Evolutionary conservation across 768 basidiomycete genomes (phyloP).

Genomic region (Termitomyces sp.): DNA sequence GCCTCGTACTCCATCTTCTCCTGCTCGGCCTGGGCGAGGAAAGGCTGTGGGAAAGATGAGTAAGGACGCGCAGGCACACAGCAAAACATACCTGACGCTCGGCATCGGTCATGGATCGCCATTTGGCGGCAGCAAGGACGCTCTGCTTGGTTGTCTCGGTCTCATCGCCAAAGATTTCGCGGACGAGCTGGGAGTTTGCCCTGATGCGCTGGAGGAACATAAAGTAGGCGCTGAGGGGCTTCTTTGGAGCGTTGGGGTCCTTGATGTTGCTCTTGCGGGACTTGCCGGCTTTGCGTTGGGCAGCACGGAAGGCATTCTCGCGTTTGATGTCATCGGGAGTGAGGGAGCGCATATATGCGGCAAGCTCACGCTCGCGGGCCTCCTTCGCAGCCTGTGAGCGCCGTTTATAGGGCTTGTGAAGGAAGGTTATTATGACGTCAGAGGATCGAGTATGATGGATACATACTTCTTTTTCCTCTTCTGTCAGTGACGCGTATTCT

Average conservation of each 20-base stretch:
- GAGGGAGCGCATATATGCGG: conserved; percentile 80
- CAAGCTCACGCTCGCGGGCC: conserved; percentile 73
- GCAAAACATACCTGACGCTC: conserved; percentile 71
- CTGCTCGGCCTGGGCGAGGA: conserved; percentile 88
- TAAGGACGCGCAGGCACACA: not conserved
- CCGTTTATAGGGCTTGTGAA: conserved; percentile 70
- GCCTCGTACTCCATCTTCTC: conserved; percentile 94
- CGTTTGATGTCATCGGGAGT: conserved; percentile 93
- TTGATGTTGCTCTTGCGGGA: conserved; percentile 92
- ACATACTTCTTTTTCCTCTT: conserved; percentile 77
- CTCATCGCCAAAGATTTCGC: conserved; percentile 82
- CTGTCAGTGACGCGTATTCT: conserved; percentile 74
- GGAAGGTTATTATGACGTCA: conserved; percentile 27
- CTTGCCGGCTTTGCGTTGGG: conserved; percentile 90
- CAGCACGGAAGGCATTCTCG: conserved; percentile 87
- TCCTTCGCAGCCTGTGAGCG: conserved; percentile 84
- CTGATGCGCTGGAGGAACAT: conserved; percentile 92
- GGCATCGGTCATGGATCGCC: conserved; percentile 89
- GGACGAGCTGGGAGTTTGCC: conserved; percentile 67
- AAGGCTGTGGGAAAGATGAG: conserved; percentile 50
- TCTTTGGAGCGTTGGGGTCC: conserved; percentile 95
- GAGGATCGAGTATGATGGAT: conserved; percentile 13
- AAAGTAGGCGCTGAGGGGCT: conserved; percentile 90
- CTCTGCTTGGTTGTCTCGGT: conserved; percentile 94
- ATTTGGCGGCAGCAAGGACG: conserved; percentile 86